phyloP scores from a whole-genome alignment of 140 eudicot species.

The Ambrosia hybrid region DNA sequence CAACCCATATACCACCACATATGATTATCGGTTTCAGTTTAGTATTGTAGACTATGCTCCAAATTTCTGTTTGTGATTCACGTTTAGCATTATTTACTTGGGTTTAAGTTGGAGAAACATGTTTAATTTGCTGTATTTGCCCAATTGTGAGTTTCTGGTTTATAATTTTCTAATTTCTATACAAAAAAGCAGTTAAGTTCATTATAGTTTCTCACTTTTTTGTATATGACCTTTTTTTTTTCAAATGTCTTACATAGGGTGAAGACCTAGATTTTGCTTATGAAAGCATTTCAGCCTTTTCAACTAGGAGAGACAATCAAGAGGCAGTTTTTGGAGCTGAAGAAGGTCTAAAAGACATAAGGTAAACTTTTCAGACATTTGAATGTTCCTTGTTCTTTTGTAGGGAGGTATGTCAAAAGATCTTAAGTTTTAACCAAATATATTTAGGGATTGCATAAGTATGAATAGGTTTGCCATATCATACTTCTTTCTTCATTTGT shows the following conservation, averaged over 20 bases:
- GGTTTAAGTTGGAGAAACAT: neutral
- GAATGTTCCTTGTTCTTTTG: neutral
- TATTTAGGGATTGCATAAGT: neutral
- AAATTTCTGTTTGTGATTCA: conserved; percentile 1
- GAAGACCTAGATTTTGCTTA: conserved; percentile 96
- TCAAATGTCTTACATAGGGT: conserved; percentile 53
- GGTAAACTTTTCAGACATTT: conserved; percentile 37
- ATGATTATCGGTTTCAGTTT: neutral
- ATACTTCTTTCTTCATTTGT: neutral
- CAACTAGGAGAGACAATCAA: conserved; percentile 90
- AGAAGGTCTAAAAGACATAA: conserved; percentile 92
- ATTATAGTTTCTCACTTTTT: neutral
- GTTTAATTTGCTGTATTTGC: conserved; percentile 1
- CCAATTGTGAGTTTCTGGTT: neutral
- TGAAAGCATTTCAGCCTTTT: conserved; percentile 97
- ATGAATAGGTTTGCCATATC: neutral
- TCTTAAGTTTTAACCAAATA: neutral
- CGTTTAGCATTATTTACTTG: neutral
- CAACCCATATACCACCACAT: conserved; percentile 5
- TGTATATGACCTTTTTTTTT: neutral
- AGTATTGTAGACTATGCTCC: neutral
- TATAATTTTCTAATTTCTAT: conserved; percentile 5
- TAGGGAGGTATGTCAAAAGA: neutral
- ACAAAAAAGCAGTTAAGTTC: neutral
- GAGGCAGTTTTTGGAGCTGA: conserved; percentile 99